Evolutionary conservation across 768 basidiomycete genomes (phyloP).

Genomic region (Boletus subcaerulescens): DNA sequence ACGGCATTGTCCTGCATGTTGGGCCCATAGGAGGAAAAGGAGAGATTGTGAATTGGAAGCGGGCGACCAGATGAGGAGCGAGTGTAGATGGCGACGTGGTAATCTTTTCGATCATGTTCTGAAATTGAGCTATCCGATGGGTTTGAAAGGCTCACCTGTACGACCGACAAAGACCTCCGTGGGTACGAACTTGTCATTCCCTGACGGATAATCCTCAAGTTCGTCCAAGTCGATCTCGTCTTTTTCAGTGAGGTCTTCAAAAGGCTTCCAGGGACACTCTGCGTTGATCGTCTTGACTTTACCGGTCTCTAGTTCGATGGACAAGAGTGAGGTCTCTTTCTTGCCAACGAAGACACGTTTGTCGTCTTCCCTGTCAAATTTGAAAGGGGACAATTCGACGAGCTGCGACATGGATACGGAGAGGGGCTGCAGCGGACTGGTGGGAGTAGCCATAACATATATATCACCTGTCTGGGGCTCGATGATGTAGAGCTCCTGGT

Average conservation of each 20-base stretch:
- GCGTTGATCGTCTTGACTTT: conserved; percentile 72
- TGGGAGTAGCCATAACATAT: conserved; percentile 74
- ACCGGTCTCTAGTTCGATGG: conserved; percentile 78
- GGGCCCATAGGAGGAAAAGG: conserved; percentile 90
- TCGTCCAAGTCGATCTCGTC: conserved; percentile 55
- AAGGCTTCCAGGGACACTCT: conserved; percentile 76
- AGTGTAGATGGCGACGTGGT: conserved; percentile 81
- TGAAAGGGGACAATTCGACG: conserved; percentile 83
- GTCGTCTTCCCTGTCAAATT: conserved; percentile 57
- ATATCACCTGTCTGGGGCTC: conserved; percentile 95
- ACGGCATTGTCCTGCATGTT: conserved; percentile 79
- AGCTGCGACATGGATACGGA: conserved; percentile 91
- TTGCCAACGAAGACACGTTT: conserved; percentile 81
- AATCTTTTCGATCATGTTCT: conserved; percentile 53
- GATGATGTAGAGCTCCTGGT: conserved; percentile 83
- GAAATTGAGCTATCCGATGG: not conserved
- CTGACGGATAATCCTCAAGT: conserved; percentile 48
- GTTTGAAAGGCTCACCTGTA: conserved; percentile 45
- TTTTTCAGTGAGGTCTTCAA: conserved; percentile 47
- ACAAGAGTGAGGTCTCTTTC: conserved; percentile 81
- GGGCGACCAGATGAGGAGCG: conserved; percentile 37
- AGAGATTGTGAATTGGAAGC: conserved; percentile 70
- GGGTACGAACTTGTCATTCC: conserved; percentile 24
- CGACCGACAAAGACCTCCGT: conserved; percentile 62
- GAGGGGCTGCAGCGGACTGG: conserved; percentile 76